Conservation (phyloP, 306 rosid genomes). For the Corylus heterophylla region DNA sequence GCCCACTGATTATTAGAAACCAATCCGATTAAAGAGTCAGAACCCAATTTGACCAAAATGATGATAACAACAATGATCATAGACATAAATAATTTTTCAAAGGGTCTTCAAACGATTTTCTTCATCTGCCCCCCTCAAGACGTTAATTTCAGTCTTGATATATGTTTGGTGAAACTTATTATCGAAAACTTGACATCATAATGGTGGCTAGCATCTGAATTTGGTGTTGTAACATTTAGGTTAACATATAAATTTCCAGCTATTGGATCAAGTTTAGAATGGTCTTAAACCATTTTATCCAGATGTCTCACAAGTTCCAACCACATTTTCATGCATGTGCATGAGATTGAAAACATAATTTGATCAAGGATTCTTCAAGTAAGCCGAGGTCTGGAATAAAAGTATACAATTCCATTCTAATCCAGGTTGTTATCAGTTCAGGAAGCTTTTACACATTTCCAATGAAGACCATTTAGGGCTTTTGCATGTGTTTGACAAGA, state of each 20-base stretch:
- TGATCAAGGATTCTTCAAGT: no score
- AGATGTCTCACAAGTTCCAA: not conserved
- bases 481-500: no score
- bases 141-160: not conserved
- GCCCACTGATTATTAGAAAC: not conserved
- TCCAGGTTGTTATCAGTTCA: no score
- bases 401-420: no score
- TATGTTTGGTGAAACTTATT: not conserved
- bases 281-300: not conserved
- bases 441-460: no score
- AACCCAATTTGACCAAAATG: not conserved
- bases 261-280: not conserved
- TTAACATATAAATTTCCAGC: not conserved
- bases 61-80: not conserved
- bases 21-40: not conserved
- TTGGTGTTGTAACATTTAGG: not conserved
- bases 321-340: constrained; percentile 1
- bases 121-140: not conserved
- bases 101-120: not conserved
- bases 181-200: not conserved
- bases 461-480: no score
- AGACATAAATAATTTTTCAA: not conserved
- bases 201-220: not conserved
- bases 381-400: no score
- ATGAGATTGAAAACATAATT: not conserved